Evolutionary conservation across 176 grass and related monocot species (phyloP).

Genomic region (Triticum monococcum): DNA sequence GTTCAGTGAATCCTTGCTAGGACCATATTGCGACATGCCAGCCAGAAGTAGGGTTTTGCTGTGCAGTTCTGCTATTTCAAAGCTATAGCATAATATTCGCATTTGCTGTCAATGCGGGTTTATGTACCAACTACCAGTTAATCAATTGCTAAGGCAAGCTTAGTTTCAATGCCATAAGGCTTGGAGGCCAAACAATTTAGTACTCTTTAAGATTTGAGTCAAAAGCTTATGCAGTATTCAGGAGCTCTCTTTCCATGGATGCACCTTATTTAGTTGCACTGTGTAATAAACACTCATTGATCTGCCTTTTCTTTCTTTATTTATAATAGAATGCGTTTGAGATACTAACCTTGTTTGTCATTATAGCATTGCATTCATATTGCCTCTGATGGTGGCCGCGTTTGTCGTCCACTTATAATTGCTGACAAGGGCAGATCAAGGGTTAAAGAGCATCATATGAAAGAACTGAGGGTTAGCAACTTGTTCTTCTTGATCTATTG

Average conservation of each 20-base stretch:
- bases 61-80: background rate
- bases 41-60: conserved; percentile 3
- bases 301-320: conserved; percentile 4
- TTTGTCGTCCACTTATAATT: conserved; percentile 96
- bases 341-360: conserved; percentile 28
- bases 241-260: background rate
- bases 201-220: background rate
- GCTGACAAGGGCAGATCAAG: conserved; percentile 90
- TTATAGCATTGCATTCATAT: conserved; percentile 81
- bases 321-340: background rate
- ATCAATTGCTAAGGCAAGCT: background rate
- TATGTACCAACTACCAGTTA: background rate
- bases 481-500: conserved; percentile 21
- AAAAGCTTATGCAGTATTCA: background rate
- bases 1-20: background rate
- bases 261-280: conserved; percentile 12
- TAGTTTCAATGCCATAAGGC: background rate
- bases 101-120: background rate
- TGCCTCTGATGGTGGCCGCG: conserved; percentile 92
- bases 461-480: conserved; percentile 75
- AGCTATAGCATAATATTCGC: background rate
- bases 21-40: background rate
- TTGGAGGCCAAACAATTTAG: background rate
- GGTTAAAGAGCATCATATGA: conserved; percentile 85
- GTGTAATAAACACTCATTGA: background rate